Evolutionary conservation across 805 yeast species (phyloP).

Genomic region (Barnettozyma sucrosica): DNA sequence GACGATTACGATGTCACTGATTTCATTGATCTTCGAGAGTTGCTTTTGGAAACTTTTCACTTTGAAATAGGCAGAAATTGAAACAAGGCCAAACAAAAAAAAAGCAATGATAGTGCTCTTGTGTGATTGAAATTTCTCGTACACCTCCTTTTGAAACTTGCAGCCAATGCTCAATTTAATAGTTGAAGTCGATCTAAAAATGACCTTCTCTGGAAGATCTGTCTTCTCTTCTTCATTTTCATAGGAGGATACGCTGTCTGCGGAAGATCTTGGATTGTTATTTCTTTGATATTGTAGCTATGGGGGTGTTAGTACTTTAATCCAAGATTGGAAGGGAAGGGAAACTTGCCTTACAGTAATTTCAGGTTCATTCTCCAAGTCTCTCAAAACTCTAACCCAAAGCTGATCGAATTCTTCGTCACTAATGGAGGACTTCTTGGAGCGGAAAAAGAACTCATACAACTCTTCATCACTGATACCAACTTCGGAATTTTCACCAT

Average conservation of each 20-base stretch:
- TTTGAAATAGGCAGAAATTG: slow-evolving; percentile 28
- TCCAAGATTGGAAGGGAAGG: slow-evolving; percentile 1
- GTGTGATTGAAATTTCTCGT: slow-evolving; percentile 31
- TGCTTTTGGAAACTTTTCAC: slow-evolving; percentile 33
- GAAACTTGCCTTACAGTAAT: slow-evolving; percentile 73
- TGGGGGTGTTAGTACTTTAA: slow-evolving; percentile 19
- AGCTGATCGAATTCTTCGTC: slow-evolving; percentile 67
- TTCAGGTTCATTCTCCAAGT: slow-evolving; percentile 61
- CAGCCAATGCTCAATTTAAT: slow-evolving; percentile 54
- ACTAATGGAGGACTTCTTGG: slow-evolving; percentile 30
- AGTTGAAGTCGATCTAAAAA: slow-evolving; percentile 72
- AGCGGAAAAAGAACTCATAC: slow-evolving; percentile 42
- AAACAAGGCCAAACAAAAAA: slow-evolving; percentile 9
- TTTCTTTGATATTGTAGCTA: slow-evolving; percentile 25
- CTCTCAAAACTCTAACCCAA: slow-evolving; percentile 61
- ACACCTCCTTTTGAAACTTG: slow-evolving; percentile 46
- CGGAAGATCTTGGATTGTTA: slow-evolving; percentile 38
- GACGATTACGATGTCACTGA: slow-evolving; percentile 42
- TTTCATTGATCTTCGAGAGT: slow-evolving; percentile 36
- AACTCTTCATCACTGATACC: slow-evolving; percentile 47
- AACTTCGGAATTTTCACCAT: slow-evolving; percentile 39
- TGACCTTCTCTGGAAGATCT: slow-evolving; percentile 30
- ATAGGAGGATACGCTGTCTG: slow-evolving; percentile 33
- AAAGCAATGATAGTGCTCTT: slow-evolving; percentile 17
- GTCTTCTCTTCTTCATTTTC: slow-evolving; percentile 33